Base-by-base conservation (phyloP, 2,329 filamentous ascomycete species). In the Aschersonia sp. region DNA sequence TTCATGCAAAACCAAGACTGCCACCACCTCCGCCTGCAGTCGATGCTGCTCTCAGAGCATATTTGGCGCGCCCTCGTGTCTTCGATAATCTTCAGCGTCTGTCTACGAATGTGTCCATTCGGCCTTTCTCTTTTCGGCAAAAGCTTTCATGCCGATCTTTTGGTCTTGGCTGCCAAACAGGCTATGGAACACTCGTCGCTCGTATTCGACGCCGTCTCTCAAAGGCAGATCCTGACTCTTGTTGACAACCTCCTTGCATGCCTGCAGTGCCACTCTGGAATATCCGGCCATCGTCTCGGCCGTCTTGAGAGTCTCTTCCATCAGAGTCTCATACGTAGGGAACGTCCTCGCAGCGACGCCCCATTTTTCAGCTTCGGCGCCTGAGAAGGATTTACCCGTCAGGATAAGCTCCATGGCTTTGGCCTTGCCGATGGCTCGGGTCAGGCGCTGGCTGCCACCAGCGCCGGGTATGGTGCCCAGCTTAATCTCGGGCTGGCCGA, bases 401-500 rank as follows among this genome's bases (percentile, higher is more conserved):
- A 95, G 71, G 53, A 95, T 87, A 47, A 95, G 70, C 64, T 95
- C 88, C 89, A 95, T 95, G 11, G 88, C 86, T 63, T 80, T 82
- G 54, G 80, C 79, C 75, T 94, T 92, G 46, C 87, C 87, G 49
- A 92, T 73, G 11, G 84, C 88, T 30, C 80, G 76, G 5, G 88
- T 94, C 43, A 98, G 70, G 7, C 92, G 75, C 72, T 98, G 92
- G 53, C 82, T 88, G 6, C 92, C 92, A 31, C 92, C 92, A 0
- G 86, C 92, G 4, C 92, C 92, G 1, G 92, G 92, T 48, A 97
- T 87, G 2, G 85, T 85, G 30, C 92, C 92, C 4, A 98, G 75
- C 69, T 94, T 96, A 70, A 98, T 87, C 72, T 98, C 92, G 1
- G 92, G 92, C 69, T 97, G 92, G 10, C 92, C 92, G 62, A 98